Conservation (phyloP, 2,329 filamentous ascomycete genomes). For the Epichloe hybrida region DNA sequence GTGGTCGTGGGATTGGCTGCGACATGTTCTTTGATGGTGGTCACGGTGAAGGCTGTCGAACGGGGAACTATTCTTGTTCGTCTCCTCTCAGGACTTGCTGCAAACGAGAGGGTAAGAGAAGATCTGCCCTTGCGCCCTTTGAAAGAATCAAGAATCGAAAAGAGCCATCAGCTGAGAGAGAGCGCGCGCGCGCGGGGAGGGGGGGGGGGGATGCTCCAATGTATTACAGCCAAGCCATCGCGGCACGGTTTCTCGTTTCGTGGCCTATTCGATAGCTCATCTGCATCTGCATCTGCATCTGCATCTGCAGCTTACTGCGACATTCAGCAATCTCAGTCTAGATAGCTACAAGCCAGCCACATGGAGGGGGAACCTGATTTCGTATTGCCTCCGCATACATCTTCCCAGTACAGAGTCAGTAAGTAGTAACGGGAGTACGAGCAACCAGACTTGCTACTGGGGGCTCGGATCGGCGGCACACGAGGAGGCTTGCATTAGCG, state of each 20-base stretch:
- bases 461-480: slow-evolving; percentile 1
- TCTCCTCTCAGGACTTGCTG: not conserved
- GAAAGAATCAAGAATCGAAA: not conserved
- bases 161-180: not conserved
- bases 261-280: not conserved
- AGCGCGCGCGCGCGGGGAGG: no score
- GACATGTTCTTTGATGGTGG: slow-evolving; percentile 13
- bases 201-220: not conserved
- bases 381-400: not conserved
- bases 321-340: not conserved
- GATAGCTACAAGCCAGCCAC: slow-evolving; percentile 3
- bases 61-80: not conserved
- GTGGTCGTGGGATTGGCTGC: slow-evolving; percentile 21
- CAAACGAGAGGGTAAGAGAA: not conserved
- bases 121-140: not conserved
- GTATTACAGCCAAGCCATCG: not conserved
- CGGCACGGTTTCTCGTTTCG: not conserved
- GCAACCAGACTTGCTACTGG: not conserved
- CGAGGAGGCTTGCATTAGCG: slow-evolving; percentile 9
- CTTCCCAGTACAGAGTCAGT: not conserved
- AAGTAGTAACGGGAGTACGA: not conserved
- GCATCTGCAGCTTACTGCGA: not conserved
- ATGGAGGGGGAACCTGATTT: not conserved
- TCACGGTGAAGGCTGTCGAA: no score
- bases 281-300: not conserved